Percentiles rank a stretch among this genome's conserved stretches.
Conservation (phyloP, 1,284 basidiomycete species). For the Puccinia horiana region DNA sequence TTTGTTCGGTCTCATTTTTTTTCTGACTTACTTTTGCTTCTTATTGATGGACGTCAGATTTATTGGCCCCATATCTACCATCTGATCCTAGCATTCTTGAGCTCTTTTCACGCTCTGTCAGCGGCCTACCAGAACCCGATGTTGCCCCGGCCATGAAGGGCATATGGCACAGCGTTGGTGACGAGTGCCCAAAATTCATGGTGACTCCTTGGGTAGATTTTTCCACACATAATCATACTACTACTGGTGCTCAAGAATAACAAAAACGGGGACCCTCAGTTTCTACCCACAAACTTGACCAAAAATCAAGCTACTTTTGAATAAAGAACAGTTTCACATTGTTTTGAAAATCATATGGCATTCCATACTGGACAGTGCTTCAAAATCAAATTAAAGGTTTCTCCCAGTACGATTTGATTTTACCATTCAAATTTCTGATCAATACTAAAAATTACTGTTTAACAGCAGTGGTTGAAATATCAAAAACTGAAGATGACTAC, state of each 20-base stretch:
- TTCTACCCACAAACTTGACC: too few species aligned
- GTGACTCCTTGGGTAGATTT: constrained; percentile 36
- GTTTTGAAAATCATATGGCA: too few species aligned
- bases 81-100: constrained; percentile 38
- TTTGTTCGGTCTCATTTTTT: background rate
- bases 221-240: background rate
- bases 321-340: background rate
- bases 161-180: constrained; percentile 45
- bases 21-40: background rate
- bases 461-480: too few species aligned
- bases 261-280: too few species aligned
- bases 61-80: constrained; percentile 35
- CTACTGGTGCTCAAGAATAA: background rate
- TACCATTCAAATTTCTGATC: too few species aligned
- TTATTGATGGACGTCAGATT: constrained; percentile 16
- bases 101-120: constrained; percentile 45
- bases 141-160: background rate
- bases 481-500: too few species aligned
- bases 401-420: too few species aligned
- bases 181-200: constrained; percentile 45
- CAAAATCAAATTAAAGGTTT: too few species aligned
- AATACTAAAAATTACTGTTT: too few species aligned
- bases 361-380: too few species aligned
- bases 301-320: background rate
- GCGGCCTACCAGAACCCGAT: constrained; percentile 4